These are phyloP conservation scores for Pythium aquatile DNA, from an alignment of 352 stramenopile genomes.

Conservation along the genomic window DNA sequence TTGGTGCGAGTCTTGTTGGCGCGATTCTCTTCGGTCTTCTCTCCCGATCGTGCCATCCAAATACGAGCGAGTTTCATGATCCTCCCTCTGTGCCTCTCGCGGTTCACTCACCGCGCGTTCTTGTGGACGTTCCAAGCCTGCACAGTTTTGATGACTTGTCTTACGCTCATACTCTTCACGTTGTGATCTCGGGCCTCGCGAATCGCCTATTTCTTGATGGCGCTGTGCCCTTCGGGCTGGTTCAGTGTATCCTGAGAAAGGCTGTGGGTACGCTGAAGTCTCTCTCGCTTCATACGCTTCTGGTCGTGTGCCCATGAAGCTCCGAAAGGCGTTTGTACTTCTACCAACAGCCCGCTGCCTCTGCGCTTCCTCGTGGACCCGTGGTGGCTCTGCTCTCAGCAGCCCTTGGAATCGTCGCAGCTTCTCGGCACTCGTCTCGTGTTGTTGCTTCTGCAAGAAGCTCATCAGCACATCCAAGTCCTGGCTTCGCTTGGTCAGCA, in stretches of 20 bases:
- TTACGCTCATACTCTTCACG: too few relatives aligned
- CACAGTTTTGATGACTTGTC: neutral
- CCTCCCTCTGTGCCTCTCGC: neutral
- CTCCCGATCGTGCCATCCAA: neutral
- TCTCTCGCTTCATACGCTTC: neutral
- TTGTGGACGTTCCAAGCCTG: neutral
- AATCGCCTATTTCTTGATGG: neutral
- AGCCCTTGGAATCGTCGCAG: conserved; percentile 47
- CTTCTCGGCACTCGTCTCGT: conserved; percentile 36
- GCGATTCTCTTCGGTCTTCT: neutral
- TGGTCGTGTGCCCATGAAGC: conserved; percentile 1
- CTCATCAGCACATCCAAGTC: conserved; percentile 53
- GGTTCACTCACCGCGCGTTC: neutral
- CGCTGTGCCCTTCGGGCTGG: neutral
- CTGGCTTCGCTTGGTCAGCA: conserved; percentile 55
- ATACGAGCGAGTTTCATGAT: neutral
- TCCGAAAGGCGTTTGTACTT: neutral
- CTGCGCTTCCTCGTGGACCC: neutral
- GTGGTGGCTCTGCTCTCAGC: conserved; percentile 24
- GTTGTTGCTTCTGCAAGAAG: conserved; percentile 47
- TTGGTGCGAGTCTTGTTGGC: neutral
- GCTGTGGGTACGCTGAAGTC: neutral
- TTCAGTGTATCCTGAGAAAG: neutral
- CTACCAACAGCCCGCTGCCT: neutral
- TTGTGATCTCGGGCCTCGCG: neutral